Evolutionary conservation across 495 filamentous ascomycete genomes (phyloP).

Genomic region (Cercophora sp.): DNA sequence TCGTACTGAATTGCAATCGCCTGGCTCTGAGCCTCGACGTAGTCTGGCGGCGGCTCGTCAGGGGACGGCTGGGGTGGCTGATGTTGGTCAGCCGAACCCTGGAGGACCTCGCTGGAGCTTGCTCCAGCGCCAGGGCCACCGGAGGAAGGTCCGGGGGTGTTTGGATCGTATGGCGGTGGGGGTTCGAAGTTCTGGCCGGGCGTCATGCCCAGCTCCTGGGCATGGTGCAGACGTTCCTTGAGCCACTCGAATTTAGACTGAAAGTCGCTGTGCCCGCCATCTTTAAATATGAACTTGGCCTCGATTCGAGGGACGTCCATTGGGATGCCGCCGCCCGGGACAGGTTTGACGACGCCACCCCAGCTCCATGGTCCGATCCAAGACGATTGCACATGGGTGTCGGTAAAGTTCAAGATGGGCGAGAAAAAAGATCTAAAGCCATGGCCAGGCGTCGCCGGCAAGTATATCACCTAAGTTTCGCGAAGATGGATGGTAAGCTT

Average conservation of each 20-base stretch:
- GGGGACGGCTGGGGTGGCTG: conserved; percentile 47
- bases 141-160: conserved; percentile 27
- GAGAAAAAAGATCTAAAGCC: conserved; percentile 82
- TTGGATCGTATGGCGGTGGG: conserved; percentile 72
- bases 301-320: conserved; percentile 68
- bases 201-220: conserved; percentile 60
- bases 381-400: conserved; percentile 85
- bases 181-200: conserved; percentile 63
- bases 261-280: conserved; percentile 92
- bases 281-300: conserved; percentile 82
- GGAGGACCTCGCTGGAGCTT: conserved; percentile 5
- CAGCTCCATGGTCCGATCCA: conserved; percentile 97
- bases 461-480: conserved; percentile 73
- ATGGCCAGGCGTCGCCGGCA: conserved; percentile 65
- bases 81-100: conserved; percentile 12
- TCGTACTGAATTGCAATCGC: conserved; percentile 57
- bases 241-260: conserved; percentile 77
- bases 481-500: conserved; percentile 14
- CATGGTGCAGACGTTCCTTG: conserved; percentile 76
- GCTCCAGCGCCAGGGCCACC: conserved; percentile 12
- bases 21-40: conserved; percentile 83
- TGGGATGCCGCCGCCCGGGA: conserved; percentile 80
- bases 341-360: conserved; percentile 73
- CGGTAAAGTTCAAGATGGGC: conserved; percentile 78
- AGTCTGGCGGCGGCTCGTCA: conserved; percentile 83